These are phyloP conservation scores for Candida silvicultrix DNA, from an alignment of 805 yeast genomes.

Conservation along the genomic window DNA sequence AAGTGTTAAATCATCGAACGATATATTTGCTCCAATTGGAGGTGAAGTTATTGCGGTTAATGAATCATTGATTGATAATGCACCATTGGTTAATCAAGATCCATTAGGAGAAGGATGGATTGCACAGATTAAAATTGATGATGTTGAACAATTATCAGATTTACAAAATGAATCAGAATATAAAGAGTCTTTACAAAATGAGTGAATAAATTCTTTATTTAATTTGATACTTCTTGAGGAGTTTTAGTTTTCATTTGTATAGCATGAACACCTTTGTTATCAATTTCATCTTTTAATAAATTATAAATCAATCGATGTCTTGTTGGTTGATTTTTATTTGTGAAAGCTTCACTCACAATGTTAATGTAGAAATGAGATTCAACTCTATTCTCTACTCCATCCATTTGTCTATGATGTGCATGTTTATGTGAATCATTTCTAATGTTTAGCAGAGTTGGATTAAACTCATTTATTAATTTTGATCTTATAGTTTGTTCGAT, in stretches of 20 bases:
- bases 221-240: slow-evolving; percentile 49
- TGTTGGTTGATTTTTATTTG: slow-evolving; percentile 57
- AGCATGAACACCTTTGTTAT: slow-evolving; percentile 75
- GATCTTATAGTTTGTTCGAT: slow-evolving; percentile 15
- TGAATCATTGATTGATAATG: slow-evolving; percentile 55
- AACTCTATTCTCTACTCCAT: slow-evolving; percentile 59
- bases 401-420: slow-evolving; percentile 78
- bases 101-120: slow-evolving; percentile 96
- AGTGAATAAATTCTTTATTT: too few species aligned
- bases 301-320: slow-evolving; percentile 75
- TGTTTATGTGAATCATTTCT: slow-evolving; percentile 85
- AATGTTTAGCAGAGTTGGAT: slow-evolving; percentile 45
- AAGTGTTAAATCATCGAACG: slow-evolving; percentile 90
- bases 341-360: slow-evolving; percentile 63
- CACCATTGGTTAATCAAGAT: slow-evolving; percentile 76
- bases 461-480: slow-evolving; percentile 15
- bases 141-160: slow-evolving; percentile 36
- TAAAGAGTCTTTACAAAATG: slow-evolving; percentile 15
- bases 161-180: slow-evolving; percentile 50
- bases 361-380: slow-evolving; percentile 83
- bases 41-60: slow-evolving; percentile 77
- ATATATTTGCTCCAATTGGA: slow-evolving; percentile 80
- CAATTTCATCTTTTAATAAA: slow-evolving; percentile 66
- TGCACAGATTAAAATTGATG: slow-evolving; percentile 59
- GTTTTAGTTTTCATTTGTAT: slow-evolving; percentile 82